These are phyloP conservation scores for Eutrema salsugineum DNA, from an alignment of 441 rosid species.

Conservation along the genomic window DNA sequence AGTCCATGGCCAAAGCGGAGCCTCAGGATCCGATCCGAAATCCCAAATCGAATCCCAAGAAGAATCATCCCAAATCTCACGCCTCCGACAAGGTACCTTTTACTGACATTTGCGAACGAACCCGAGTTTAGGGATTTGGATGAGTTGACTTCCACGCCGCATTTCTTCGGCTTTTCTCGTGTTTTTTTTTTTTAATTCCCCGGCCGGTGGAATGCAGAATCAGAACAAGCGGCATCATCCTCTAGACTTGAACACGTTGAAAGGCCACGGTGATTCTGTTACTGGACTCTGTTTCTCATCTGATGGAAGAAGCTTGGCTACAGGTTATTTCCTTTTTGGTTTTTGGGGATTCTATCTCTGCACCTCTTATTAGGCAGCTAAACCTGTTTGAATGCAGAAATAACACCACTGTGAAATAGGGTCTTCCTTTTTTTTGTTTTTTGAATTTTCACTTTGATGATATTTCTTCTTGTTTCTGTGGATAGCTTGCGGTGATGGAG, in stretches of 20 bases:
- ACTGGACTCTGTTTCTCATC: conserved; percentile 74
- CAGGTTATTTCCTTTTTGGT: conserved; percentile 40
- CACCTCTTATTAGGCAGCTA: neutral
- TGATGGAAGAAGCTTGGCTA: conserved; percentile 75
- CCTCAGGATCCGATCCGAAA: conserved; percentile 57
- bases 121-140: neutral
- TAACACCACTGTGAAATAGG: neutral
- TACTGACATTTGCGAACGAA: neutral
- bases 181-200: neutral
- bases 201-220: conserved; percentile 46
- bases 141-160: neutral
- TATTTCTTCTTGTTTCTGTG: conserved; percentile 5
- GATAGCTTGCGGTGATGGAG: conserved; percentile 93
- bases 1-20: conserved; percentile 62
- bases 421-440: neutral
- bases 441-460: neutral
- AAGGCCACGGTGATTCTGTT: conserved; percentile 94
- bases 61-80: conserved; percentile 64
- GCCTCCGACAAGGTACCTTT: conserved; percentile 64
- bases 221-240: conserved; percentile 82
- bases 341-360: neutral
- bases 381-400: neutral
- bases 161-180: neutral
- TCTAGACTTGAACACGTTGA: conserved; percentile 90
- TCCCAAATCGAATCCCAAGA: conserved; percentile 50